A percentile compares a stretch with the other conserved stretches of the same genome.
Conservation (phyloP, 2,329 filamentous ascomycete genomes). For the Sporothrix globosa region DNA sequence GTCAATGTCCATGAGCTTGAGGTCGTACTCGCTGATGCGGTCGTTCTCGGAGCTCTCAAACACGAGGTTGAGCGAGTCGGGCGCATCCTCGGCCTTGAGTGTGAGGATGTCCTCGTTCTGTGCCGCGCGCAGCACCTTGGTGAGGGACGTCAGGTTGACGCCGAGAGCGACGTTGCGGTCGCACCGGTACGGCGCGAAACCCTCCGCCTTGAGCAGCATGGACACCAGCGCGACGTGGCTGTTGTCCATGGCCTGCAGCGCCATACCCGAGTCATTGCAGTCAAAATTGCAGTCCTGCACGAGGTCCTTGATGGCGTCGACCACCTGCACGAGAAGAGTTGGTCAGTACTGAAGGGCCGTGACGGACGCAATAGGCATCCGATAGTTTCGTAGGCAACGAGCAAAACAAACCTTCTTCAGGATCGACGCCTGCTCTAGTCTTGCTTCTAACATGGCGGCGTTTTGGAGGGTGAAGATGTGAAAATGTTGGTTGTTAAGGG, state of each 20-base stretch:
- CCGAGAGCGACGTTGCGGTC: conserved; percentile 98
- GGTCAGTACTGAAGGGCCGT: neutral
- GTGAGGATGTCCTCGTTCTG: conserved; percentile 94
- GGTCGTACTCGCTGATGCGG: conserved; percentile 96
- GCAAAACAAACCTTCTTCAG: conserved; percentile 81
- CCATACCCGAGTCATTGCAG: conserved; percentile 99
- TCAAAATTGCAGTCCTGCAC: conserved; percentile 99
- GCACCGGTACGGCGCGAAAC: conserved; percentile 93
- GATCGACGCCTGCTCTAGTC: conserved; percentile 88
- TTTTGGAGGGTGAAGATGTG: conserved; percentile 27
- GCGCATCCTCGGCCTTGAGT: conserved; percentile 95
- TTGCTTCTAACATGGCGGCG: conserved; percentile 85
- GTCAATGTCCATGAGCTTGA: conserved; percentile 99
- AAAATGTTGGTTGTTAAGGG: conserved; percentile 1
- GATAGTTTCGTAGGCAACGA: neutral
- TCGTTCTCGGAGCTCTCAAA: conserved; percentile 91
- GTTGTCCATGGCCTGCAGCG: conserved; percentile 99
- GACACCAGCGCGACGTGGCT: conserved; percentile 98
- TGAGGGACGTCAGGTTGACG: conserved; percentile 94
- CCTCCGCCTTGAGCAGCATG: conserved; percentile 96
- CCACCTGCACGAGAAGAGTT: conserved; percentile 64
- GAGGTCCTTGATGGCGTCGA: conserved; percentile 98
- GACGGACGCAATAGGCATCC: neutral
- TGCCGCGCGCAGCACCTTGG: conserved; percentile 93
- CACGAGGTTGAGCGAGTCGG: conserved; percentile 90